Percentiles rank a stretch among this genome's conserved stretches.
Conservation (phyloP, 2,329 filamentous ascomycete genomes). For the Aspergillus novoparasiticus region DNA sequence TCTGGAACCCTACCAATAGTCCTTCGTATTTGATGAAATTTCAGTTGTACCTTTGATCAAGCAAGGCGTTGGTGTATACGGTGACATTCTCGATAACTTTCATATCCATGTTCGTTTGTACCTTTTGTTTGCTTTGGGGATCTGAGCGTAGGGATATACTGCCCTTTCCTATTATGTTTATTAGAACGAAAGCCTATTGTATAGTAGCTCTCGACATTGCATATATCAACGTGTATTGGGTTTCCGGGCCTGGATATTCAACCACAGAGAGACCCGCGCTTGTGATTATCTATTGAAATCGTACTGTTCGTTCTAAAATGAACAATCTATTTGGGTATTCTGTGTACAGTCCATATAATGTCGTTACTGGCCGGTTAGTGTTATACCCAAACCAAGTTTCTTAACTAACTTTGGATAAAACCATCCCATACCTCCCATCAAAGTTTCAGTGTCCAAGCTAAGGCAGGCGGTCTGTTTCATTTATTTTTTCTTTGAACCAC, state of each 20-base stretch:
- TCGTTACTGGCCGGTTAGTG: neutral
- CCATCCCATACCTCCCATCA: neutral
- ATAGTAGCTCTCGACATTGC: neutral
- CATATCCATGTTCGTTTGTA: neutral
- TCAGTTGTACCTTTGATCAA: constrained; percentile 10
- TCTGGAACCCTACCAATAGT: neutral
- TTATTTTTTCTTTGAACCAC: constrained; percentile 23
- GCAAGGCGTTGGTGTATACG: constrained; percentile 31
- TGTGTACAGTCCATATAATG: neutral
- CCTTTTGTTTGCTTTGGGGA: neutral
- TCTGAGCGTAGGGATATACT: neutral
- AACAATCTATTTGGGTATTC: neutral
- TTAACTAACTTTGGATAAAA: constrained; percentile 1
- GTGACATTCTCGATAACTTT: constrained; percentile 9
- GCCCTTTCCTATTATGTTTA: neutral
- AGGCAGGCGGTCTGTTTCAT: neutral
- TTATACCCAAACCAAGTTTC: neutral
- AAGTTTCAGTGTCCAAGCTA: neutral
- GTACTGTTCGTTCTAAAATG: neutral
- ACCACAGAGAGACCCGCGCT: neutral
- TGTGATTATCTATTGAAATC: neutral
- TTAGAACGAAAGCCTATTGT: neutral
- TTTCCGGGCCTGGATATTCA: neutral
- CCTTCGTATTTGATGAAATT: neutral
- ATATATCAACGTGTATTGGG: neutral